Conservation (phyloP, 176 grass and related monocot species). For the Chloris gayana region DNA sequence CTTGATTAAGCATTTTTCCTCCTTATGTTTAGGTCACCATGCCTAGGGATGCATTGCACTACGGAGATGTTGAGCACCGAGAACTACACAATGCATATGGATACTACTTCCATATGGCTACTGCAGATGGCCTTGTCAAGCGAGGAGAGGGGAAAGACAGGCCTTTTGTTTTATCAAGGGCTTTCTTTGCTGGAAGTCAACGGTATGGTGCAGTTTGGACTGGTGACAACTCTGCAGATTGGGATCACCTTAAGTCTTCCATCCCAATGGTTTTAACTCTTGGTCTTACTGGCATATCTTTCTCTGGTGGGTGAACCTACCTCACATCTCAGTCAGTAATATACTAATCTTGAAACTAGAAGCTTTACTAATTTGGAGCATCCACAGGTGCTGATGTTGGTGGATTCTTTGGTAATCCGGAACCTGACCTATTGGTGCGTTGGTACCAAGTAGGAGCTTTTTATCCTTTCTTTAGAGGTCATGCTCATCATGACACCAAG, state of each 20-base stretch:
- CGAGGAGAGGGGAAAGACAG: conserved; percentile 84
- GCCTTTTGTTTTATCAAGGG: conserved; percentile 96
- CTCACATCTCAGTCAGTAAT: conserved; percentile 11
- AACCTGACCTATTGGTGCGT: conserved; percentile 81
- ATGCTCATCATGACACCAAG: conserved; percentile 97
- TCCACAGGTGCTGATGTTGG: conserved; percentile 91
- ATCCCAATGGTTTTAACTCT: conserved; percentile 95
- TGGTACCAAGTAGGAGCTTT: conserved; percentile 99
- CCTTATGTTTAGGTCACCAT: conserved; percentile 72
- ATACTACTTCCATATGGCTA: conserved; percentile 99
- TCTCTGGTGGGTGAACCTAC: conserved; percentile 71
- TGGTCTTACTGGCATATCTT: conserved; percentile 91
- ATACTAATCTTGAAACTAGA: not conserved
- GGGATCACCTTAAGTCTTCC: conserved; percentile 93
- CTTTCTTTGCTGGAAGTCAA: conserved; percentile 93
- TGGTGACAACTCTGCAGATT: conserved; percentile 89
- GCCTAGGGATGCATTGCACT: conserved; percentile 91
- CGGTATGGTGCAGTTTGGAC: conserved; percentile 92
- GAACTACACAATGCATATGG: conserved; percentile 99
- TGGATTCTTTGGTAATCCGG: conserved; percentile 95
- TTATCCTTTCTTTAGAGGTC: conserved; percentile 94
- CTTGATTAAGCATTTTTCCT: conserved; percentile 11
- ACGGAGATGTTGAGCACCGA: conserved; percentile 80
- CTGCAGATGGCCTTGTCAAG: conserved; percentile 82
- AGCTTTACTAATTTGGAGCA: conserved; percentile 31